Percentiles rank a stretch among this genome's conserved stretches.
phyloP scores from a whole-genome alignment of 108 stramenopile genomes.

The Nitzschia sp. region DNA sequence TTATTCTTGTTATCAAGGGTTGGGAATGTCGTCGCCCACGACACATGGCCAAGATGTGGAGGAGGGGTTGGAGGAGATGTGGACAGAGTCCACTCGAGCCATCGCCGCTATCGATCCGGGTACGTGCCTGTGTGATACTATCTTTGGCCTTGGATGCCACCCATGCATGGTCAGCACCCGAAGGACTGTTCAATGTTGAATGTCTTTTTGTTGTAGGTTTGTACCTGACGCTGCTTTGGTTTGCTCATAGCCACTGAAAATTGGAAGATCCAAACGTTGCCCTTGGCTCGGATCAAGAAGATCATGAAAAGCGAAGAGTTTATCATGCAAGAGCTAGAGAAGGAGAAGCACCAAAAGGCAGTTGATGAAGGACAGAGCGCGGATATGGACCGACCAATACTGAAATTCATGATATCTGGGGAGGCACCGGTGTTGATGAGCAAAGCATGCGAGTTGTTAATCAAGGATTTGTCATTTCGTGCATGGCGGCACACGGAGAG shows the following conservation, averaged over 20 bases:
- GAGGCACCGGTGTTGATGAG: slow-evolving; percentile 66
- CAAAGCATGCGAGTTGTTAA: slow-evolving; percentile 72
- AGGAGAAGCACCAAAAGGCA: slow-evolving; percentile 30
- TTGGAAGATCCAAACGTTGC: slow-evolving; percentile 66
- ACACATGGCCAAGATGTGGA: slow-evolving; percentile 38
- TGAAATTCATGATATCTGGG: slow-evolving; percentile 66
- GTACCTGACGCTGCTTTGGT: neutral
- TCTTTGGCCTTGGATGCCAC: neutral
- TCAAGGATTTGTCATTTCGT: slow-evolving; percentile 59
- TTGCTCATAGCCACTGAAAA: slow-evolving; percentile 43
- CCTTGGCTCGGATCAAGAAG: slow-evolving; percentile 91
- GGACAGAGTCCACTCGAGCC: slow-evolving; percentile 32
- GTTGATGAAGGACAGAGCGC: slow-evolving; percentile 16
- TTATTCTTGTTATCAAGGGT: too few relatives aligned
- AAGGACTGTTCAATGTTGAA: neutral
- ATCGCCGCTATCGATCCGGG: slow-evolving; percentile 40
- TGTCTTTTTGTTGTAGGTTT: neutral
- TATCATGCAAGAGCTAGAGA: slow-evolving; percentile 47
- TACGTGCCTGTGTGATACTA: slow-evolving; percentile 13
- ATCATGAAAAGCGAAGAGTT: slow-evolving; percentile 95
- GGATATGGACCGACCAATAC: slow-evolving; percentile 16
- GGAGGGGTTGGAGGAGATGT: slow-evolving; percentile 46
- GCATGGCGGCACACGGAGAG: slow-evolving; percentile 65
- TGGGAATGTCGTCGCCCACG: slow-evolving; percentile 7
- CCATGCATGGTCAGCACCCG: neutral